Conservation (phyloP, 345 rosid genomes). For the Eucalyptus viminalis region DNA sequence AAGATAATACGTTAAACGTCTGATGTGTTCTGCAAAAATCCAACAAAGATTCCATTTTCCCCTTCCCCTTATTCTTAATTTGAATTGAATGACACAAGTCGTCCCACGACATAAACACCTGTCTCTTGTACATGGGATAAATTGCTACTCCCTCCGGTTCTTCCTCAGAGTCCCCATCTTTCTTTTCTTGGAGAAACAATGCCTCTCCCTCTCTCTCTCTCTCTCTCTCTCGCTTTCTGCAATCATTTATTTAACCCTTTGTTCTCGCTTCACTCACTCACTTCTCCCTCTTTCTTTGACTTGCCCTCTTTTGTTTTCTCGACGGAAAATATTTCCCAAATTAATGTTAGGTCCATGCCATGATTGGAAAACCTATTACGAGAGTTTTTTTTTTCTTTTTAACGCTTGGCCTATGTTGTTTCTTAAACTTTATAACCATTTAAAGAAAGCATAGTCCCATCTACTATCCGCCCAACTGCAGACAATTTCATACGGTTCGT, state of each 20-base stretch:
- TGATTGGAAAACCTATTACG: background rate
- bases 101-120: background rate
- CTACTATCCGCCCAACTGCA: background rate
- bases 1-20: background rate
- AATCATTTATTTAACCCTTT: background rate
- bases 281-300: background rate
- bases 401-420: background rate
- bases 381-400: background rate
- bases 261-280: background rate
- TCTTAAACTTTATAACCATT: background rate
- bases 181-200: background rate
- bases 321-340: background rate
- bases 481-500: background rate
- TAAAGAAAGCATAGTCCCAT: background rate
- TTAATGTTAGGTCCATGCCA: background rate
- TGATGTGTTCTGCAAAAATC: background rate
- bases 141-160: background rate
- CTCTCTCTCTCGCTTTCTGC: background rate
- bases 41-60: background rate
- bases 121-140: constrained; percentile 4
- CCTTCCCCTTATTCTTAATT: background rate
- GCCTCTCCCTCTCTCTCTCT: background rate
- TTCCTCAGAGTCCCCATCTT: background rate
- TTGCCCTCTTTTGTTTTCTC: background rate
- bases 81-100: background rate